Conservation (phyloP, 768 basidiomycete genomes). For the Hypsizygus marmoreus region DNA sequence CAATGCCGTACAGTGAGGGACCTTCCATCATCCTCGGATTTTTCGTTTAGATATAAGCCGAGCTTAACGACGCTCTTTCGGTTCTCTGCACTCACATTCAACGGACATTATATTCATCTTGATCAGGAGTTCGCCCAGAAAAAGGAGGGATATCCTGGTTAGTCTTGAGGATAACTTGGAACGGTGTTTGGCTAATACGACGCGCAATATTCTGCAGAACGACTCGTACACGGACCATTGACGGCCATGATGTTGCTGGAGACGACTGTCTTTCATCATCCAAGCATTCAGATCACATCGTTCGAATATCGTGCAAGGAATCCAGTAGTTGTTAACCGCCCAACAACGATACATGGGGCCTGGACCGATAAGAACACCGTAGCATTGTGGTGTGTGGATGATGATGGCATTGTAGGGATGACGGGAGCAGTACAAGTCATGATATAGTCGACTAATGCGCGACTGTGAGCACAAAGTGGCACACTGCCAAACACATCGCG, state of each 20-base stretch:
- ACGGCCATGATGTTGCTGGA: slow-evolving; percentile 82
- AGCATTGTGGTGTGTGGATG: slow-evolving; percentile 61
- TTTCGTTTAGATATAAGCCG: slow-evolving; percentile 68
- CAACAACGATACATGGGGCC: slow-evolving; percentile 48
- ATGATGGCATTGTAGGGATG: slow-evolving; percentile 68
- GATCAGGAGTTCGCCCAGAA: slow-evolving; percentile 71
- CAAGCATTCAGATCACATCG: slow-evolving; percentile 42
- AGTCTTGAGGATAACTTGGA: slow-evolving; percentile 11
- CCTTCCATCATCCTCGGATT: slow-evolving; percentile 50
- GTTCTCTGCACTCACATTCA: slow-evolving; percentile 86
- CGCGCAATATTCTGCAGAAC: slow-evolving; percentile 43
- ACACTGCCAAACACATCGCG: background rate
- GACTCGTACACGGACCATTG: slow-evolving; percentile 84
- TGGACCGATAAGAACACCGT: slow-evolving; percentile 40
- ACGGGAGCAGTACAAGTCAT: slow-evolving; percentile 45
- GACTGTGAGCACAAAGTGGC: no score
- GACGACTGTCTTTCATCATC: slow-evolving; percentile 49
- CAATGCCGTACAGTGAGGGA: slow-evolving; percentile 46
- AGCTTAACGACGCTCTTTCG: slow-evolving; percentile 76
- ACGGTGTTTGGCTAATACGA: background rate
- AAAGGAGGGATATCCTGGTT: slow-evolving; percentile 74
- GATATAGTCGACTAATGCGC: background rate
- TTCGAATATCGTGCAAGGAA: slow-evolving; percentile 77
- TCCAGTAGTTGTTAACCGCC: slow-evolving; percentile 56
- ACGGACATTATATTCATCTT: slow-evolving; percentile 83